These are phyloP conservation scores for Cyclostephanos invisitatus DNA, from an alignment of 108 stramenopile genomes.

Conservation along the genomic window DNA sequence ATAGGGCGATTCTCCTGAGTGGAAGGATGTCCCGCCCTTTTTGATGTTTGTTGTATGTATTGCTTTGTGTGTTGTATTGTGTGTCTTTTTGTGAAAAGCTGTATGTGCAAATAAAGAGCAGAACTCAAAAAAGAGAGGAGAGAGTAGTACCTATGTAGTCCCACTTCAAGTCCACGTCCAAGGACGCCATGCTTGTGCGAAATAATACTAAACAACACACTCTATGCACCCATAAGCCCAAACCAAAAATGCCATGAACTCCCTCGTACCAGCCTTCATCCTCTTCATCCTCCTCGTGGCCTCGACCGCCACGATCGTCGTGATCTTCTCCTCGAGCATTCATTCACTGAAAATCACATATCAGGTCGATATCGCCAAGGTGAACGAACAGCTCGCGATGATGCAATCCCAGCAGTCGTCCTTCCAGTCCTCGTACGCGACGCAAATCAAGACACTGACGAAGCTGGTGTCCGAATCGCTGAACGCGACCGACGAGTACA, in stretches of 20 bases:
- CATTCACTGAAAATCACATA: slow-evolving; percentile 24
- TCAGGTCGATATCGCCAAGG: slow-evolving; percentile 16
- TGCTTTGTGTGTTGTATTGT: no score
- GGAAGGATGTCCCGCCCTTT: no score
- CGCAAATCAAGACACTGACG: slow-evolving; percentile 28
- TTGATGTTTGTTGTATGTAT: no score
- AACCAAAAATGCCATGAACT: neutral
- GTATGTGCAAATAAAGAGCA: no score
- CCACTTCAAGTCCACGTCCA: no score
- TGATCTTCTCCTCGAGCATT: slow-evolving; percentile 33
- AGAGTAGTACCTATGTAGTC: no score
- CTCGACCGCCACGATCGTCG: slow-evolving; percentile 29
- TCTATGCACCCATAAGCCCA: neutral
- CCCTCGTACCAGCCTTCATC: slow-evolving; percentile 24
- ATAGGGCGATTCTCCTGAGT: no score
- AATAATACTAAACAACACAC: neutral
- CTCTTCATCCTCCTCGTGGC: slow-evolving; percentile 30
- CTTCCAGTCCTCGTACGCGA: slow-evolving; percentile 1
- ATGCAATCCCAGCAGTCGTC: slow-evolving; percentile 30
- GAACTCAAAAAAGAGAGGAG: no score
- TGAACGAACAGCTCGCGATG: slow-evolving; percentile 9
- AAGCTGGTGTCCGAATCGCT: slow-evolving; percentile 21
- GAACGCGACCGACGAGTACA: slow-evolving; percentile 46
- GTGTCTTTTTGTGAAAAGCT: no score
- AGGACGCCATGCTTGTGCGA: no score